Percentiles rank a stretch among this genome's conserved stretches.
phyloP scores from a whole-genome alignment of 2,329 filamentous ascomycete genomes.

The Penicillium sp. region DNA sequence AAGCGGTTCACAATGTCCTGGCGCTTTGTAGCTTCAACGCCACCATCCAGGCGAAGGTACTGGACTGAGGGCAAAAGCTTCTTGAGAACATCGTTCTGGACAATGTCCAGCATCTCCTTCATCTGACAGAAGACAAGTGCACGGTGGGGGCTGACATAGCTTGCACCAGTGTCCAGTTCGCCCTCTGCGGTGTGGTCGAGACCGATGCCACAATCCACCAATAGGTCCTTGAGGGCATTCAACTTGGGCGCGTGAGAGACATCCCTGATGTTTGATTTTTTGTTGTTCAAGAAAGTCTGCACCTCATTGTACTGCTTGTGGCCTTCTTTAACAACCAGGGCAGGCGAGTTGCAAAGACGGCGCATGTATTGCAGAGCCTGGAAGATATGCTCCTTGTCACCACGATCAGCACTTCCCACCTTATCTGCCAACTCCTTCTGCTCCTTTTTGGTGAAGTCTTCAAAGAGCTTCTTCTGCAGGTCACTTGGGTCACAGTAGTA shows the following conservation, averaged over 20 bases:
- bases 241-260: conserved; percentile 89
- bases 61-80: conserved; percentile 90
- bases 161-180: conserved; percentile 60
- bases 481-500: conserved; percentile 99
- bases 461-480: conserved; percentile 90
- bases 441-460: conserved; percentile 94
- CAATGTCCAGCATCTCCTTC: conserved; percentile 99
- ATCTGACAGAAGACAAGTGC: conserved; percentile 98
- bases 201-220: conserved; percentile 99
- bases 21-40: conserved; percentile 86
- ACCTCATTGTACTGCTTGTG: conserved; percentile 89
- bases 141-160: conserved; percentile 92
- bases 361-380: conserved; percentile 99
- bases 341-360: conserved; percentile 96
- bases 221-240: conserved; percentile 80
- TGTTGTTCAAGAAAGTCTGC: conserved; percentile 74
- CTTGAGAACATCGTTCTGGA: conserved; percentile 88
- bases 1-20: conserved; percentile 99
- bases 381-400: conserved; percentile 98
- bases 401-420: conserved; percentile 81
- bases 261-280: conserved; percentile 81
- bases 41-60: conserved; percentile 89
- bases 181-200: conserved; percentile 61
- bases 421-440: conserved; percentile 83
- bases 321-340: conserved; percentile 91